Evolutionary conservation across 306 rosid genomes (phyloP).

Genomic region (Fragaria iinumae): DNA sequence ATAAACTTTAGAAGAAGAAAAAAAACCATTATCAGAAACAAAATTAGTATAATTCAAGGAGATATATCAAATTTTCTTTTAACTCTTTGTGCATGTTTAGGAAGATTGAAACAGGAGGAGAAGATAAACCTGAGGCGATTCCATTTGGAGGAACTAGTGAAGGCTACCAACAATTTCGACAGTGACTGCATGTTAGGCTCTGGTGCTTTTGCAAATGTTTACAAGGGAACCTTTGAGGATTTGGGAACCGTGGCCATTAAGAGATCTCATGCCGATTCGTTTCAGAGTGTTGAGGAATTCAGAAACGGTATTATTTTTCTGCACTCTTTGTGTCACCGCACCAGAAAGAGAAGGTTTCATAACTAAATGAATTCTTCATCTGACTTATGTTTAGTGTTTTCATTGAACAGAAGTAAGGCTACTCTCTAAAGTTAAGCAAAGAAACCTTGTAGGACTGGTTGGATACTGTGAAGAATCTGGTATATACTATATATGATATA

Average conservation of each 20-base stretch:
- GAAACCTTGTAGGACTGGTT: conserved; percentile 66
- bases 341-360: neutral
- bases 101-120: conserved; percentile 42
- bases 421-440: conserved; percentile 63
- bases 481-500: conserved; percentile 14
- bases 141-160: conserved; percentile 55
- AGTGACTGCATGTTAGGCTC: conserved; percentile 63
- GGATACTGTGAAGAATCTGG: conserved; percentile 86
- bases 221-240: conserved; percentile 53
- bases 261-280: conserved; percentile 59
- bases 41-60: neutral
- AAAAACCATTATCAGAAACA: neutral
- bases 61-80: neutral
- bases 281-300: conserved; percentile 55
- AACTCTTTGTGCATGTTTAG: conserved; percentile 24
- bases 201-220: conserved; percentile 79
- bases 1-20: neutral
- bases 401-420: conserved; percentile 60
- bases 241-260: conserved; percentile 67
- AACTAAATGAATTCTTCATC: neutral
- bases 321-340: neutral
- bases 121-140: conserved; percentile 49
- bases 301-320: conserved; percentile 47
- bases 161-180: conserved; percentile 65
- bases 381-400: conserved; percentile 24